Base-by-base conservation (phyloP, 2,329 filamentous ascomycete genomes). In the Penicillium thymicola region DNA sequence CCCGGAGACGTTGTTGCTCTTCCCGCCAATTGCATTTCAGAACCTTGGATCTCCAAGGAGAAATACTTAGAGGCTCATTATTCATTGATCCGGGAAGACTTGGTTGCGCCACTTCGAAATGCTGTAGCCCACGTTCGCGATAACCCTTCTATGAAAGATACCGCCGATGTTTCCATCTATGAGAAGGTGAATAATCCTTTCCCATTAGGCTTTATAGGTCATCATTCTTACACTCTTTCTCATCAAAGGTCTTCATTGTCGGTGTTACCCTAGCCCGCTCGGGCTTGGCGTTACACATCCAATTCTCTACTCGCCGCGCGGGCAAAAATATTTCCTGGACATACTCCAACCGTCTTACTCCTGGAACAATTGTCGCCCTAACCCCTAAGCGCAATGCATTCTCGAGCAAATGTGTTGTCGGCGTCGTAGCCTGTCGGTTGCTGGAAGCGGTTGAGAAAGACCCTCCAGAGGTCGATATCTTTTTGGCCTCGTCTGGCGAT, bases 21-120 rank as follows among this genome's bases (percentile, higher is more conserved):
- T 2, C 63, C 73, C 4, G 65, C 75, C 0, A 90, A 90, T 63
- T 76, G 76, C 7, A 76, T 86, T 21, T 60, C 81, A 0, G 78
- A 78, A 0, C 76, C 85, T 0, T 93, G 87, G 79, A 60, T 73
- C 0, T 84, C 79, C 5, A 87, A 83, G 44, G 79, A 85, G 1
- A 77, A 80, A 0, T 96, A 96, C 56, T 77, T 96, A 0, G 77
- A 84, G 32, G 82, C 85, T 0, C 89, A 95, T 48, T 96, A 94
- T 67, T 78, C 85, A 3, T 81, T 96, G 2, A 79, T 91, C 8
- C 82, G 92, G 3, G 89, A 91, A 66, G 91, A 96, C 67, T 83
- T 85, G 0, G 77, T 89, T 3, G 82, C 88, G 13, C 82, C 86
- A 1, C 78, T 96, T 0, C 82, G 91, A 7, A 81, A 85, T 59